Evolutionary conservation across 2,329 filamentous ascomycete genomes (phyloP), one percentile per base, ranked within the genome.

Genomic region (Colletotrichum godetiae): DNA sequence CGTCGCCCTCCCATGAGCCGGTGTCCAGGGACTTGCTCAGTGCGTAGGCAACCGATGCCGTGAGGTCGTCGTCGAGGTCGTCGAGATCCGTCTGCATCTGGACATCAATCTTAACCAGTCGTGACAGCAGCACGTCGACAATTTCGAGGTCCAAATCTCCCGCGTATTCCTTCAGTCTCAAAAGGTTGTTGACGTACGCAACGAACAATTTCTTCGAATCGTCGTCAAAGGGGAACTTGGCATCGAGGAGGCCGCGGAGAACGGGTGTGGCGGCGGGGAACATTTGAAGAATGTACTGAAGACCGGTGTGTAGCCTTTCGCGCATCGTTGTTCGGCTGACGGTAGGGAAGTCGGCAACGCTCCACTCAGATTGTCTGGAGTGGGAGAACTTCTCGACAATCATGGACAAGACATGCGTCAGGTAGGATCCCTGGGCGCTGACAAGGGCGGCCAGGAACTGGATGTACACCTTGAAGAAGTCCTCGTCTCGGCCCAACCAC

Each of bases 51-150:
- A 96, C 90, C 66, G 92, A 91, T 29, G 95, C 91, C 67, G 95
- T 93, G 11, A 95, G 88, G 68, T 97, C 94, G 75, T 98, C 96
- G 75, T 98, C 96, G 74, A 98, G 86, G 77, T 98, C 95, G 75
- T 98, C 95, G 78, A 98, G 86, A 78, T 98, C 95, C 62, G 95
- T 90, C 82, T 98, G 96, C 82, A 98, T 97, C 80, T 98, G 94
- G 1, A 97, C 95, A 80, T 99, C 97, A 72, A 98, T 94, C 83
- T 97, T 97, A 78, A 98, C 94, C 8, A 98, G 88, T 75, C 94
- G 92, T 77, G 96, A 93, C 55, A 95, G 93, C 60, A 98, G 93
- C 13, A 97, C 85, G 68, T 95, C 92, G 75, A 98, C 88, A 29
- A 98, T 91, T 74, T 97, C 94, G 8, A 93, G 90, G 74, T 92